Evolutionary conservation across 768 basidiomycete species (phyloP).

Genomic region (Mycena filopes): DNA sequence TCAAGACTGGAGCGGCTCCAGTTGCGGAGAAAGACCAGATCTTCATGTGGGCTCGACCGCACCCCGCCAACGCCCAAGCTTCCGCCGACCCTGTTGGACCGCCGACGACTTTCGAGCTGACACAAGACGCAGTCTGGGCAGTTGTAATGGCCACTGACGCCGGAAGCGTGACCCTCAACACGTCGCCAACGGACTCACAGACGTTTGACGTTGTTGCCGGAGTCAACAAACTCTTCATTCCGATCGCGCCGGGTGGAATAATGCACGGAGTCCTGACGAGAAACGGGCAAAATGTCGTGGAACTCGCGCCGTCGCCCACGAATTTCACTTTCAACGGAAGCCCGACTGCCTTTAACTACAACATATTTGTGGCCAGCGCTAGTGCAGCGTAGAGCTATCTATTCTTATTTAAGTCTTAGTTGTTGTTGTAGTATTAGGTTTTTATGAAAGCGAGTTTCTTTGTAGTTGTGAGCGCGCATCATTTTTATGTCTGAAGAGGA

Average conservation of each 20-base stretch:
- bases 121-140: constrained; percentile 74
- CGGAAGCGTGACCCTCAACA: constrained; percentile 65
- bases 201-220: constrained; percentile 66
- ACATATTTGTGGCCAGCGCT: constrained; percentile 66
- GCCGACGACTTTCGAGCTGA: constrained; percentile 68
- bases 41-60: constrained; percentile 78
- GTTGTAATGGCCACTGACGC: constrained; percentile 70
- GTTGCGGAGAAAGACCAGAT: constrained; percentile 67
- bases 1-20: constrained; percentile 76
- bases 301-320: constrained; percentile 51
- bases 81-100: constrained; percentile 64
- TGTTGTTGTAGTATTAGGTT: neutral
- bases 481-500: too few relatives aligned
- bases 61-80: constrained; percentile 64
- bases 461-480: too few relatives aligned
- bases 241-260: constrained; percentile 60
- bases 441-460: too few relatives aligned
- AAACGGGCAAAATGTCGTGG: constrained; percentile 56
- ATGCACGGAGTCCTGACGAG: constrained; percentile 63
- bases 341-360: constrained; percentile 76
- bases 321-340: constrained; percentile 64
- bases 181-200: constrained; percentile 53
- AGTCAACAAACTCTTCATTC: constrained; percentile 68
- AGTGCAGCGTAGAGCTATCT: constrained; percentile 13
- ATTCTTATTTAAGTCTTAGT: constrained; percentile 24